Evolutionary conservation across 768 basidiomycete genomes (phyloP), one percentile per base, ranked within the genome.

Genomic region (Thelephora ganbajun): DNA sequence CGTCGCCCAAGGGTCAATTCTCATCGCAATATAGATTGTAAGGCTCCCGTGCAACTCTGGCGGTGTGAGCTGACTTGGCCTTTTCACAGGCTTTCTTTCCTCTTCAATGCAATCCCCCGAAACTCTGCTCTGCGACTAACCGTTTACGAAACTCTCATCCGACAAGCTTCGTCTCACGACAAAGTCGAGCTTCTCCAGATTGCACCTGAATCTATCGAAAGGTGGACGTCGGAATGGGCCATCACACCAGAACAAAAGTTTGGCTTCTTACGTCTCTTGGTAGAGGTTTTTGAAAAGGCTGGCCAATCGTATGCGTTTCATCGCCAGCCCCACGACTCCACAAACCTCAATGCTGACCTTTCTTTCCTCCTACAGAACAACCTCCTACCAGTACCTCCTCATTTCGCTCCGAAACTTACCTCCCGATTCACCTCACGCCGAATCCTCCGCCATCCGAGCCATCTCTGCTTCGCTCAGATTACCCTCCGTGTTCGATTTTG

Each of bases 161-260:
- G 74, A 19, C 58, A 79, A 42, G 80, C 85, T 5, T 66, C 66
- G 20, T 61, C 67, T 18, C 77, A 80, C 52, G 74, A 75, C 53
- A 79, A 87, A 45, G 61, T 88, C 3, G 71, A 76, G 11, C 62
- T 72, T 7, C 70, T 91, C 6, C 73, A 74, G 43, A 66, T 88
- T 35, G 70, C 73, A 41, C 71, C 69, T 56, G 51, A 68, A 2
- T 75, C 77, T 47, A 72, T 89, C n/a, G 76, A 86, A 58, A 78
- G 72, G 58, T 89, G 85, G 85, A 59, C 87, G 22, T 68, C 72
- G 13, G 84, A 88, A 55, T 89, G 87, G 87, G 70, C 72, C 14
- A 67, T 86, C 47, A 64, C 77, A 2, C 53, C 69, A 4, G 73
- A 77, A 46, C 75, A 83, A 50, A 84, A 83, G 57, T 69, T 74